Evolutionary conservation across 768 basidiomycete species (phyloP).

Genomic region (Leccinum aurantiacum): DNA sequence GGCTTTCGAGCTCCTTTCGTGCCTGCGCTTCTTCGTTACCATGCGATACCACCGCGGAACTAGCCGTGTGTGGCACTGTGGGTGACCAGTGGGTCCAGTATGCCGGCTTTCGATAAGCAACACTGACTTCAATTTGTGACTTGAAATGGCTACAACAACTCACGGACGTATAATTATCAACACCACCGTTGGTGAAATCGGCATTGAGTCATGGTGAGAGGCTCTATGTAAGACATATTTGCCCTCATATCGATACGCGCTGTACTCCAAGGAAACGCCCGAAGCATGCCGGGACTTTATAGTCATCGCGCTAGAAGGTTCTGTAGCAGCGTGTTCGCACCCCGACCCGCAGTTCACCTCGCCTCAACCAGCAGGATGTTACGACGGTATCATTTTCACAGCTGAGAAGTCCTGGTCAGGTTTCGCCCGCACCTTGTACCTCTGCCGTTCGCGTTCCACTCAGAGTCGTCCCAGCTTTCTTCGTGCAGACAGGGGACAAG

Average conservation of each 20-base stretch:
- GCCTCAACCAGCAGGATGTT: conserved; percentile 65
- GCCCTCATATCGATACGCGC: background rate
- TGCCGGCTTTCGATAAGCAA: no score
- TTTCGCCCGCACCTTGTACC: background rate
- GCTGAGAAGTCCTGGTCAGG: conserved; percentile 42
- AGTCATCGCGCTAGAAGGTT: conserved; percentile 86
- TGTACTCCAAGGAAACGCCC: conserved; percentile 71
- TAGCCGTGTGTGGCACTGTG: background rate
- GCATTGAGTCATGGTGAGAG: conserved; percentile 81
- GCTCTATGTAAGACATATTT: background rate
- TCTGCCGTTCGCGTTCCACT: background rate
- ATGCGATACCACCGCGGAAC: background rate
- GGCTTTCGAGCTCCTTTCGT: no score
- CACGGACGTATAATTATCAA: conserved; percentile 84
- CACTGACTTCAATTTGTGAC: background rate
- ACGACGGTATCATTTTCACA: conserved; percentile 95
- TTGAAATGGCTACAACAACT: conserved; percentile 76
- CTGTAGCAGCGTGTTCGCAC: background rate
- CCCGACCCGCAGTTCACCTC: conserved; percentile 6
- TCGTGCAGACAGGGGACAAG: conserved; percentile 95
- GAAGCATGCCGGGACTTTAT: conserved; percentile 92
- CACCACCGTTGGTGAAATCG: conserved; percentile 84
- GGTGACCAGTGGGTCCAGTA: no score
- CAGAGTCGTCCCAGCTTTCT: conserved; percentile 86
- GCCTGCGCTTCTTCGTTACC: no score